Evolutionary conservation across 2,329 filamentous ascomycete species (phyloP), one percentile per base, ranked within the genome.

Genomic region (Fusarium sp.): DNA sequence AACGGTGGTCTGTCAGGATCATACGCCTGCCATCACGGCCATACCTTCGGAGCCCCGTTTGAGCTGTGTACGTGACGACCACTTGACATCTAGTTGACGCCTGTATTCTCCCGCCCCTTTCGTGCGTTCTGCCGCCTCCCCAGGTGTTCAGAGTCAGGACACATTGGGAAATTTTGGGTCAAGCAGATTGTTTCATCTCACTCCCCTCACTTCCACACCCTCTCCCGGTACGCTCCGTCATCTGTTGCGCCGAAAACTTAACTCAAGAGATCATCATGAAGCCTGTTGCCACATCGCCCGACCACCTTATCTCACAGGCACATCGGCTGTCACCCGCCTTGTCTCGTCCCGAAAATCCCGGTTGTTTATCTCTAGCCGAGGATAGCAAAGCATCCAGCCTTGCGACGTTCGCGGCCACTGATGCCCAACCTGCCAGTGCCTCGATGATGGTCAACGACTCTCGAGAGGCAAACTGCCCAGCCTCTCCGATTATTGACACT

Each of bases 261-360:
- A 43, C 66, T 49, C 39, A 53, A 53, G 54, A 55, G 52, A 74
- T 70, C 68, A 45, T 59, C 64, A 71, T 70, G 68, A 58, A 74
- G 57, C 59, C 69, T 72, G 63, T 73, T 68, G 68, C 69, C 71
- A 74, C 76, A 72, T 67, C 72, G 60, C 63, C 74, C 51, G 73
- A 75, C 70, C 78, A 77, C 62, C 74, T 77, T 75, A 75, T 77
- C 74, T 72, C 71, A 70, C 74, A 78, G 76, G 75, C 76, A 75
- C 74, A 73, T 71, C 74, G 75, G 70, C 72, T 78, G 67, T 73
- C 74, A 56, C 74, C 77, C 53, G 56, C 58, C 42, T 73, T 68
- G 66, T 58, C 63, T 60, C 49, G 10, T 43, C 44, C 50, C 42
- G 55, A 63, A 44, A 52, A 51, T 46, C 63, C 71, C 43, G 57